Conservation (phyloP, 192 early-diverging fungal genomes). For the Umbelopsis sp. region DNA sequence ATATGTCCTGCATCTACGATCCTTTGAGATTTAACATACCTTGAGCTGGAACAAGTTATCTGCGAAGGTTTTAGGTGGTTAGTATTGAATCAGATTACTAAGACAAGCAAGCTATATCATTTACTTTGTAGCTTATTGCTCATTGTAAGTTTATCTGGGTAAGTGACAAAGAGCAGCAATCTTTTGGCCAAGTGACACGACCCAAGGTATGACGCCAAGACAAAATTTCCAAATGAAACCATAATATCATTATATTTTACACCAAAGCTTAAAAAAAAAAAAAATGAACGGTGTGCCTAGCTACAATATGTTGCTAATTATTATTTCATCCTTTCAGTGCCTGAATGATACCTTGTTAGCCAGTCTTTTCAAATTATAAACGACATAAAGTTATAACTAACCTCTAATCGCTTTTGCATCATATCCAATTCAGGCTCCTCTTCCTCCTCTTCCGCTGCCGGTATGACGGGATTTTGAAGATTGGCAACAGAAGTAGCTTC, state of each 20-base stretch:
- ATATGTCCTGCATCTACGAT: background rate
- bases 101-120: background rate
- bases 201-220: background rate
- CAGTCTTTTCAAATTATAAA: background rate
- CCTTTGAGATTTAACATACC: background rate
- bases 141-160: background rate
- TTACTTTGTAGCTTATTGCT: slow-evolving; percentile 25
- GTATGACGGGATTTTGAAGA: slow-evolving; percentile 14
- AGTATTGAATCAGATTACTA: background rate
- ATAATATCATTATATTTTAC: too few species aligned
- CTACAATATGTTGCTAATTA: background rate
- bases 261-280: background rate
- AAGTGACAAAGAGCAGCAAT: background rate
- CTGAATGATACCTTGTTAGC: background rate
- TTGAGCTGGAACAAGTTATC: slow-evolving; percentile 26
- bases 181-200: background rate
- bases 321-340: slow-evolving; percentile 35
- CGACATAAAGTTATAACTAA: slow-evolving; percentile 51
- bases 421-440: slow-evolving; percentile 77
- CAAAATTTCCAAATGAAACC: too few species aligned
- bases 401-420: slow-evolving; percentile 87
- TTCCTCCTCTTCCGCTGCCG: slow-evolving; percentile 62
- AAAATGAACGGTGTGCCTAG: background rate
- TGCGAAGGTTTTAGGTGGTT: background rate
- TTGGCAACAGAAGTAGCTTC: slow-evolving; percentile 62